Base-by-base conservation (phyloP, 176 grass and related monocot species). In the Eragrostis curvula region DNA sequence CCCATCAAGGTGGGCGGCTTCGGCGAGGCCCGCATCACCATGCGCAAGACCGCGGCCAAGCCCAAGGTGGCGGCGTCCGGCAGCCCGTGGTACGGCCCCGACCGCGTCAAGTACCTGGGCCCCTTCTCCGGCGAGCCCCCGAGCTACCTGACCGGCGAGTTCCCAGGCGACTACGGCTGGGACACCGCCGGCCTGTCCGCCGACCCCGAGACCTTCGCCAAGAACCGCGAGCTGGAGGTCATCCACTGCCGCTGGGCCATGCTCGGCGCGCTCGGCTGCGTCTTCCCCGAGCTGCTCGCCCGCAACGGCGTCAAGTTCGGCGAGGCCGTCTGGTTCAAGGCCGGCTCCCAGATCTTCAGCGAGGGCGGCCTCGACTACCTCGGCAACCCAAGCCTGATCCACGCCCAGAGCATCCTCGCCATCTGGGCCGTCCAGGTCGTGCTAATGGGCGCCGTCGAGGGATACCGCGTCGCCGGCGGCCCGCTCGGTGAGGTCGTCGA, bases 311-410 rank as follows among this genome's bases (percentile, higher is more conserved):
- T 92, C 74, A 91, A 85, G 67, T 94, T 94, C 77, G 92, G 92
- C 30, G 92, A 92, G 89, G 92, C 92, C 18, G 84, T 94, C 0
- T 94, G 92, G 92, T 94, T 94, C 89, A 94, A 94, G 81, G 92
- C 84, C 3, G 89, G 89, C 0, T 80, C 92, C 45, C 89, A 89
- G 73, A 95, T 95, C 87, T 90, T 95, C 81, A 85, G 87, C 62
- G 89, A 94, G 66, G 92, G 87, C 0, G 89, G 89, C 0, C 84
- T 94, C 17, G 92, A 94, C 87, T 94, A 94, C 92, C 89, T 94
- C n/a, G 92, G 89, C 83, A 94, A 94, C 89, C 92, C 92, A 6
- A 89, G 92, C 92, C 74, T 94, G 21, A 75, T 94, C 71, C 92
- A 94, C 75, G 89, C 89, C 7, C 89, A 91, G 86, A 94, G 92